Conservation (phyloP, 176 grass and related monocot genomes). For the Paspalum notatum region DNA sequence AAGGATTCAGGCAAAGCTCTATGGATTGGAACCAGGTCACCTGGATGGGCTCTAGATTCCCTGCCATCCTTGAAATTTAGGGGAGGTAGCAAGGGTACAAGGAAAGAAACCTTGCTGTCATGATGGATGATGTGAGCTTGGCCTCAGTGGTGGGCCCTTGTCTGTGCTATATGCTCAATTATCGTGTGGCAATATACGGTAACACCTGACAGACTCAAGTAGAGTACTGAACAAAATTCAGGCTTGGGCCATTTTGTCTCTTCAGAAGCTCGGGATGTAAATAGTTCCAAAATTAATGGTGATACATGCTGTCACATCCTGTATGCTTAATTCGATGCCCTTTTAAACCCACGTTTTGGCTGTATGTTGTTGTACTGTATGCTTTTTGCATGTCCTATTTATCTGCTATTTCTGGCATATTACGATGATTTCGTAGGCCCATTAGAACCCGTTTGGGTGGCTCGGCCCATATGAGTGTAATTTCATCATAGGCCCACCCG, state of each 20-base stretch:
- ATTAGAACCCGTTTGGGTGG: background rate
- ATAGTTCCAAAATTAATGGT: conserved; percentile 29
- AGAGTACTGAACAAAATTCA: conserved; percentile 1
- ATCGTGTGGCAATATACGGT: background rate
- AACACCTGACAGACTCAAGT: conserved; percentile 23
- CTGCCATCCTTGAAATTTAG: conserved; percentile 53
- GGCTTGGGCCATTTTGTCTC: background rate
- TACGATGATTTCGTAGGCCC: background rate
- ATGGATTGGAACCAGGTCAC: conserved; percentile 56
- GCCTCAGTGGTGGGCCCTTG: conserved; percentile 16
- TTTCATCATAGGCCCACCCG: background rate
- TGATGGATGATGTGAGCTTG: conserved; percentile 30
- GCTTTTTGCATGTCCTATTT: too few relatives aligned
- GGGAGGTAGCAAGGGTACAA: conserved; percentile 1
- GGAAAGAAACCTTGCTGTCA: conserved; percentile 53
- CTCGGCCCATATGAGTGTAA: background rate
- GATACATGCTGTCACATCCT: background rate
- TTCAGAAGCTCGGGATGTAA: conserved; percentile 27
- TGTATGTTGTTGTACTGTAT: background rate
- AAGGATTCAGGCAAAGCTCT: conserved; percentile 60
- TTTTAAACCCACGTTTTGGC: background rate
- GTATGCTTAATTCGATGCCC: background rate
- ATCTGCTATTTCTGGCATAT: too few relatives aligned
- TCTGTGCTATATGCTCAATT: background rate
- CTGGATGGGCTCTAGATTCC: conserved; percentile 50